Base-by-base conservation (phyloP, 208 protist genomes). In the Leishmania mexicana region DNA sequence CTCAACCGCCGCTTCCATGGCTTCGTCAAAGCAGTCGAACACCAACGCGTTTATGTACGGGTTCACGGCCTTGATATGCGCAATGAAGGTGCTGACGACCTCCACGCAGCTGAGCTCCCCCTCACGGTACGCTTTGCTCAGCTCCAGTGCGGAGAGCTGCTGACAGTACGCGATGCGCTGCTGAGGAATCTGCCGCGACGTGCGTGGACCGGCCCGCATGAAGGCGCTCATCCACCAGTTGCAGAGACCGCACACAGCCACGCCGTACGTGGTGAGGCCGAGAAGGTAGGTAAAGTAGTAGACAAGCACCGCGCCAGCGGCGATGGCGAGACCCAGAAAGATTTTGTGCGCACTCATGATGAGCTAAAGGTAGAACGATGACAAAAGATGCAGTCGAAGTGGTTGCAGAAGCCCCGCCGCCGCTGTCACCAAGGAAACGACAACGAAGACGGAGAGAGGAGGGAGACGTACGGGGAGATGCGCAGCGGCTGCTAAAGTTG, bases 11-110 rank as follows among this genome's bases (percentile, higher is more conserved):
- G 86, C 45, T 78, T 42, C 75, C 79, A 92, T 85, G 58, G 94
- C 94, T 72, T 95, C 90, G 40, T 97, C 95, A 75, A 96, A 98
- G 87, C 92, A 92, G 53, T 95, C 90, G 81, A 96, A 95, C 35
- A 97, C 90, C 71, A 98, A 85, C 2, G 78, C 76, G 85, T 96
- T 97, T 58, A 97, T 47, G 68, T 94, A 95, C 24, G 92, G 92
- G 81, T 98, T 96, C 49, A 96, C 89, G 35, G 77, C 81, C 83
- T 93, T 88, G 72, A 97, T 97, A 82, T 95, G 93, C 17, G 89
- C 87, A 85, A 98, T 96, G 85, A 93, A 98, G 38, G 93, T 86
- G 19, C 60, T 47, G 40, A 94, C 85, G 31, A 97, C 93, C 51
- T 95, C 90, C 42, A 92, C 86, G 40, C 88, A 92, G 74, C 88